phyloP scores from a whole-genome alignment of 768 basidiomycete genomes.

The Ephemerocybe angulata region DNA sequence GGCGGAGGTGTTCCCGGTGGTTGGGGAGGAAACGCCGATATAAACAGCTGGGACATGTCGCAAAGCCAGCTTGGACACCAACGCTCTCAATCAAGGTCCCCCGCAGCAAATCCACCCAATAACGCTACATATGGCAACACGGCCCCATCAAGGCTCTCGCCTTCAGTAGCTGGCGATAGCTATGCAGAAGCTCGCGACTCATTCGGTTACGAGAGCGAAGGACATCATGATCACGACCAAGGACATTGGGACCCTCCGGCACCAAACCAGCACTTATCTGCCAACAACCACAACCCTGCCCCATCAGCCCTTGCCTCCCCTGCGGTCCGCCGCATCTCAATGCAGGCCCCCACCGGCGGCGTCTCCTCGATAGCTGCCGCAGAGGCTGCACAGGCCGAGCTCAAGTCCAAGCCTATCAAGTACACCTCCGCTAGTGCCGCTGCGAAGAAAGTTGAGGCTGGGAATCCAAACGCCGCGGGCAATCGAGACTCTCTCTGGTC shows the following conservation, averaged over 20 bases:
- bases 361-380: conserved; percentile 19
- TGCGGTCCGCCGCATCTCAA: neutral
- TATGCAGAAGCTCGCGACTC: conserved; percentile 17
- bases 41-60: neutral
- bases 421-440: conserved; percentile 28
- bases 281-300: conserved; percentile 21
- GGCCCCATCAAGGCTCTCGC: conserved; percentile 18
- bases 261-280: conserved; percentile 16
- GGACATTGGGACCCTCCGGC: conserved; percentile 14
- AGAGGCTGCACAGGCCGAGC: conserved; percentile 17
- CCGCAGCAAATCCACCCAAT: conserved; percentile 9
- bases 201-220: conserved; percentile 17
- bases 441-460: conserved; percentile 23
- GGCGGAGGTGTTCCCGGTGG: neutral
- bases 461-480: neutral
- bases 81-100: conserved; percentile 12
- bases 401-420: conserved; percentile 15
- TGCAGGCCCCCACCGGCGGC: conserved; percentile 17
- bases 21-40: conserved; percentile 1
- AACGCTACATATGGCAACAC: conserved; percentile 17
- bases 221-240: conserved; percentile 12
- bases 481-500: conserved; percentile 9
- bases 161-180: conserved; percentile 19
- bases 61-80: conserved; percentile 5
- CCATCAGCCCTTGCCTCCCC: conserved; percentile 15